phyloP scores from a whole-genome alignment of 306 rosid genomes.

The Vicia sativa region DNA sequence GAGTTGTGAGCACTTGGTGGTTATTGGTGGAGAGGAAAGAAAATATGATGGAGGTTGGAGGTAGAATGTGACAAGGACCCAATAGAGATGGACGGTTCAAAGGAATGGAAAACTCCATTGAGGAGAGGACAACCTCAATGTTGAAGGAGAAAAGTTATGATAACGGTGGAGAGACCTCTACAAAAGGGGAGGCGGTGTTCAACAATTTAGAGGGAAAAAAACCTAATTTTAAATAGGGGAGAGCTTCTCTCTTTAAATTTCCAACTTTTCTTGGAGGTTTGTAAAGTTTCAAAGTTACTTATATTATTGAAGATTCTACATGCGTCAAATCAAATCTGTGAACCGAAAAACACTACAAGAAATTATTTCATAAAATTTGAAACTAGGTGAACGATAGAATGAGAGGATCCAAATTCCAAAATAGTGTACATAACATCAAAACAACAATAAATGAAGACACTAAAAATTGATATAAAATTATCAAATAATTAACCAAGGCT shows the following conservation, averaged over 20 bases:
- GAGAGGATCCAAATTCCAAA: background rate
- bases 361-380: background rate
- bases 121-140: no score
- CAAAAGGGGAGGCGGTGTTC: no score
- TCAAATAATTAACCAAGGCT: constrained; percentile 8
- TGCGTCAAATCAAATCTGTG: background rate
- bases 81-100: no score
- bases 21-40: background rate
- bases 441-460: constrained; percentile 20
- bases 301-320: no score
- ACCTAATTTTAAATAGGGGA: background rate
- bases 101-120: no score
- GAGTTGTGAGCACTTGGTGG: background rate
- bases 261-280: background rate
- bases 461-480: constrained; percentile 14
- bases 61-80: background rate
- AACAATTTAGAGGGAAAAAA: no score
- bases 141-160: no score
- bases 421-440: background rate
- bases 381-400: background rate
- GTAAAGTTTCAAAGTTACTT: constrained; percentile 34
- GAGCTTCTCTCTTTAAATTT: background rate
- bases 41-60: background rate
- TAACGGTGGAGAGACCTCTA: no score
- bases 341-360: background rate